Evolutionary conservation across 495 filamentous ascomycete genomes (phyloP), one percentile per base, ranked within the genome.

Genomic region (Pyrenopolyporus hunteri): DNA sequence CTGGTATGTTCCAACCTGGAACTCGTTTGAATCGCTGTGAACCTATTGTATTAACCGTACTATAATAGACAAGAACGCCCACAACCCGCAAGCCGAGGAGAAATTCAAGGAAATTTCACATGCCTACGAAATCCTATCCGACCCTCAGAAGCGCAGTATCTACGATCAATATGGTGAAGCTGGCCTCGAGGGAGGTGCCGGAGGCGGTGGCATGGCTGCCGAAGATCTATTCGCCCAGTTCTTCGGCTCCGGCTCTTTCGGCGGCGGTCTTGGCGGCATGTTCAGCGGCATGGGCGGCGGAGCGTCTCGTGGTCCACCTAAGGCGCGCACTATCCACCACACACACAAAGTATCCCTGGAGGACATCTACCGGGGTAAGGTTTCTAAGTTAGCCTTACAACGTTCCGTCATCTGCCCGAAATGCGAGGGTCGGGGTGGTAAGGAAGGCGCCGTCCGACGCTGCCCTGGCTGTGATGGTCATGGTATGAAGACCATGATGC

Each of bases 401-500:
- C 96, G 96, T 73, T 97, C 92, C 9, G 89, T 99, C 68, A 93
- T 99, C 78, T 99, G 94, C 80, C 78, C 90, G 29, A 91, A 90
- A 73, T 99, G 94, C 75, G 91, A 96, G 50, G 94, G 94, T 39
- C 91, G 93, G 62, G 94, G 94, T 71, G 95, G 95, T 33, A 98
- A 98, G 79, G 94, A 99, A 53, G 94, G 94, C 57, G 90, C 95
- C 11, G 93, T 98, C 66, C 91, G 90, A 79, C 89, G 88, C 62
- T 99, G 94, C 79, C 70, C 85, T 23, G 88, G 89, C 59, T 99
- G 94, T 75, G 91, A 95, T 58, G 94, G 94, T 67, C 83, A 86
- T 59, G 95, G 94, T 76, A 95, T 96, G 90, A 98, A 98, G 87
- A 97, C 89, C 16, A 98, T 99, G 93, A 97, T 98, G 94, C 90